Conservation (phyloP, 202 grass and related monocot species). For the Digitaria exilis region DNA sequence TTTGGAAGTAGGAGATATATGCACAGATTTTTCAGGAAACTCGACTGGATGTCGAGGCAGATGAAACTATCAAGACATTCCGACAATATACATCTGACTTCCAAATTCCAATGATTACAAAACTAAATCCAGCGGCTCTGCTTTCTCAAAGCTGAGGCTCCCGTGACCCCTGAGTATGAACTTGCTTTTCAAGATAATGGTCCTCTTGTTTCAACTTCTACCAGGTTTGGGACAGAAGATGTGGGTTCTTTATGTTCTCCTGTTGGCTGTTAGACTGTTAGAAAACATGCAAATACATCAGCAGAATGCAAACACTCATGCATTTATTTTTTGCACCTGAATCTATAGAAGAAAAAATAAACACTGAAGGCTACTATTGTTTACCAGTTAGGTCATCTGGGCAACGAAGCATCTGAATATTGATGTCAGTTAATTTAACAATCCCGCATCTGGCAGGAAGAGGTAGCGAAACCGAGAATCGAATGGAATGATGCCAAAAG, state of each 20-base stretch:
- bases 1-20: conserved; percentile 24
- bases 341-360: background rate
- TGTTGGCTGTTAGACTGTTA: conserved; percentile 23
- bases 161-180: background rate
- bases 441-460: conserved; percentile 68
- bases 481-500: conserved; percentile 77
- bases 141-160: background rate
- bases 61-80: conserved; percentile 1
- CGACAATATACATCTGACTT: conserved; percentile 25
- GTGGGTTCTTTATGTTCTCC: background rate
- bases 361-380: background rate
- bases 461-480: conserved; percentile 92
- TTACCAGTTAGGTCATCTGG: conserved; percentile 32
- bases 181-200: background rate
- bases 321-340: background rate
- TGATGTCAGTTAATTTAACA: background rate
- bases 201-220: background rate
- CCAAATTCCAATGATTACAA: background rate
- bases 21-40: background rate
- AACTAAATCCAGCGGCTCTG: background rate
- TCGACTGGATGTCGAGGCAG: conserved; percentile 17
- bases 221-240: background rate
- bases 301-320: background rate
- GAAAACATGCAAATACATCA: conserved; percentile 14
- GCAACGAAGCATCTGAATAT: background rate